Percentiles rank a stretch among this genome's conserved stretches.
Conservation (phyloP, 441 rosid species). For the Adansonia madagascariensis region DNA sequence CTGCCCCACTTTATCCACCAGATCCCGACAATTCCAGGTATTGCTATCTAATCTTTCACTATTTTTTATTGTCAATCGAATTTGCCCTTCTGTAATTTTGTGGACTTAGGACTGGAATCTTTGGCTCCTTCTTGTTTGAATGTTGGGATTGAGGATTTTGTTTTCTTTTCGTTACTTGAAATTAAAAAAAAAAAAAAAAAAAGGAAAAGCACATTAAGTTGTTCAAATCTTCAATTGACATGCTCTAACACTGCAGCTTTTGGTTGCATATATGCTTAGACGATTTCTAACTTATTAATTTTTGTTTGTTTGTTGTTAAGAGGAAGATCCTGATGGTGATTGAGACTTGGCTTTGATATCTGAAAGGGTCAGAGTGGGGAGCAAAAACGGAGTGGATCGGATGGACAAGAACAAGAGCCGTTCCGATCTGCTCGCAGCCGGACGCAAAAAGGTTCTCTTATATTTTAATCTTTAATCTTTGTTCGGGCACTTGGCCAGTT, state of each 20-base stretch:
- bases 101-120: neutral
- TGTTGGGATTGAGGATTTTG: neutral
- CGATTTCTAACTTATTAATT: constrained; percentile 15
- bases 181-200: neutral
- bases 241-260: neutral
- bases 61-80: neutral
- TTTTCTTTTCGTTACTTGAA: neutral
- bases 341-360: constrained; percentile 39
- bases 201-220: neutral
- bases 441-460: constrained; percentile 79
- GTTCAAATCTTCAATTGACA: neutral
- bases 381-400: constrained; percentile 42
- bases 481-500: neutral
- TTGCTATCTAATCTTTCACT: neutral
- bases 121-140: neutral
- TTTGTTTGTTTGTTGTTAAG: constrained; percentile 22
- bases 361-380: constrained; percentile 33
- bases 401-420: constrained; percentile 98
- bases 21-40: constrained; percentile 28
- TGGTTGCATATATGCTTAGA: neutral
- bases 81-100: neutral
- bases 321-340: constrained; percentile 44
- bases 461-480: neutral
- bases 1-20: neutral
- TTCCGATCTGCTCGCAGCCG: constrained; percentile 89